Evolutionary conservation across 257 asterid genomes (phyloP), one percentile per base, ranked within the genome.

Genomic region (Salvia rosmarinus): DNA sequence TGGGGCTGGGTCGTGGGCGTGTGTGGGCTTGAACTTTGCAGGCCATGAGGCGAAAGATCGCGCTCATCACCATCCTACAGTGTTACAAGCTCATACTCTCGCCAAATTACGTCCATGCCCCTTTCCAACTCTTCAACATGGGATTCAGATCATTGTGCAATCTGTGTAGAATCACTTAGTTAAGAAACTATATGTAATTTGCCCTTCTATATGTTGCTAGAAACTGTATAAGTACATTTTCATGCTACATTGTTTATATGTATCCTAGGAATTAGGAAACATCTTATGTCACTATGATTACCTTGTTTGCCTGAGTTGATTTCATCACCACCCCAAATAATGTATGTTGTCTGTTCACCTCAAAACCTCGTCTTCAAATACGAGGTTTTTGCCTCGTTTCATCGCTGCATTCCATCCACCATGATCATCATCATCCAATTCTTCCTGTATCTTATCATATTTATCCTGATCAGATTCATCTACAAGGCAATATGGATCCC

Each of bases 401-500:
- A 32, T 67, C 28, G 39, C 28, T 4, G 35, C 39, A 64, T 40
- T 56, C 40, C 13, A 72, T 58, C 39, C 1, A 39, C 44, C 44
- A 39, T 39, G 44, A 39, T 21, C 71, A 65, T 64, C 72, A 39
- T 77, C 66, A 5, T 75, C 37, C 64, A 70, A 6, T 9, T 80
- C 40, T 23, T 63, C 20, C 49, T 73, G 11, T 60, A 30, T 35
- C 46, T 60, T 3, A 19, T 77, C 12, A 47, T 82, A 4, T 39
- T 82, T 60, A 32, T 61, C 52, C 35, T 82, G 12, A 17, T 79
- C 8, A 81, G 75, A 43, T 80, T 79, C 25, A 46, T 86, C 43
- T 50, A 82, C 77, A 85, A 80, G 65, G 81, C 80, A 44, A 76
- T 84, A 78, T 86, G 84, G 90, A 77, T 39, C 25, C 92, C 92